Base-by-base conservation (phyloP, 2,329 filamentous ascomycete genomes). In the Colletotrichum lupini region DNA sequence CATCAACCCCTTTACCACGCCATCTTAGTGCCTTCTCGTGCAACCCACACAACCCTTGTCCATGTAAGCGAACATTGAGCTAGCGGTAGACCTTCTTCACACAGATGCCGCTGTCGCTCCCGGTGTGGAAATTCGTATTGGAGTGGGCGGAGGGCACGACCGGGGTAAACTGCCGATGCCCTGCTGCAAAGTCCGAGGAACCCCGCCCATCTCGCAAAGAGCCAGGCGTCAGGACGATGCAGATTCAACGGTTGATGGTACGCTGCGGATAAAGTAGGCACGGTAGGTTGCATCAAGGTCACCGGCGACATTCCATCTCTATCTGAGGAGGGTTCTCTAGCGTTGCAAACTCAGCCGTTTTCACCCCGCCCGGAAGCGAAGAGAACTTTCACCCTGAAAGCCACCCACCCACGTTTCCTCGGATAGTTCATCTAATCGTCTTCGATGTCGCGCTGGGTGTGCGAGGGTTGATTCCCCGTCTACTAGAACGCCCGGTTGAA, bases 81-180 rank as follows among this genome's bases (percentile, higher is more conserved):
- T 32, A 24, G 35, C 55, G 53, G 37, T 53, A 64, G 60, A 59
- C 52, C 14, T 19, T 66, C 53, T 59, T 66, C 67, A 61, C 55
- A 32, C 55, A 53, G 67, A 55, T 65, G 60, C 60, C 60, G 60
- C 42, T 52, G 52, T 69, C 67, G 53, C 53, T 69, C 9, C 55
- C 53, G 28, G 16, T 28, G 61, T 70, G 67, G 60, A 70, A 55
- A 37, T 28, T 24, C n/a, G 22, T 55, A 30, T 64, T 42, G 7
- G 53, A 26, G 26, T 19, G 5, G 55, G 12, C 26, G 55, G 26
- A 49, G 67, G 61, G 55, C 67, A 70, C 67, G 67, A 60, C 67
- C 55, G 61, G 67, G 67, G 67, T 59, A 55, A 69, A 66, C 28
- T 65, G 42, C 61, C 53, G 60, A n/a, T 59, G 60, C 55, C 67